Evolutionary conservation across 1,139 yeast genomes (phyloP).

Genomic region (Hyphopichia wangnamkhiaoensis): DNA sequence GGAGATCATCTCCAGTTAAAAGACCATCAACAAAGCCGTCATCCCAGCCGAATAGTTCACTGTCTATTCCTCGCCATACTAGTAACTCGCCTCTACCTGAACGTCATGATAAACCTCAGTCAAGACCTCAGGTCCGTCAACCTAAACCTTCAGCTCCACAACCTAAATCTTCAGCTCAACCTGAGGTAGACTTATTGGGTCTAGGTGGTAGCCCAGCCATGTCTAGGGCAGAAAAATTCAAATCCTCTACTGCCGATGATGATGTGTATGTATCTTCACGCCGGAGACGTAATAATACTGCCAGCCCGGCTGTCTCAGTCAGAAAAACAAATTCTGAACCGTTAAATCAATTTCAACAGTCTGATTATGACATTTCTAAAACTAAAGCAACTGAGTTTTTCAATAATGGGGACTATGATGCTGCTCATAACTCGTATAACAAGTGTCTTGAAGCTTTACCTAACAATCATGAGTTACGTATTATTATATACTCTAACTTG

Average conservation of each 20-base stretch:
- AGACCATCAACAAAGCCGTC: conserved; percentile 5
- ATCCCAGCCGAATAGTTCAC: conserved; percentile 14
- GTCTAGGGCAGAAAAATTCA: conserved; percentile 22
- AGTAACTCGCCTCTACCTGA: too few relatives aligned
- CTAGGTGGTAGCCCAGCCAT: conserved; percentile 12
- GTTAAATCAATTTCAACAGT: conserved; percentile 44
- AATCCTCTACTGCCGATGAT: conserved; percentile 11
- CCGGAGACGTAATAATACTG: conserved; percentile 11
- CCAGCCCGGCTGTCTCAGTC: not conserved
- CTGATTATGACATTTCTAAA: conserved; percentile 58
- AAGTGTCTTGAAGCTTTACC: conserved; percentile 68
- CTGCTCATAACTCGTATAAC: conserved; percentile 63
- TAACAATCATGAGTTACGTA: conserved; percentile 59
- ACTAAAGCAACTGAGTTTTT: conserved; percentile 63
- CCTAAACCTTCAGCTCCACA: not conserved
- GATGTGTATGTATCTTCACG: conserved; percentile 19
- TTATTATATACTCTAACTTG: conserved; percentile 75
- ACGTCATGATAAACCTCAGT: too few relatives aligned
- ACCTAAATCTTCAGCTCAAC: conserved; percentile 3
- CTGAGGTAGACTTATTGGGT: conserved; percentile 28
- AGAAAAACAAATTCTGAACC: conserved; percentile 17
- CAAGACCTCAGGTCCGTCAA: too few relatives aligned
- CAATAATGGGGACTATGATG: conserved; percentile 77
- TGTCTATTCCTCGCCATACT: too few relatives aligned
- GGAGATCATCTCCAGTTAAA: conserved; percentile 10